Base-by-base conservation (phyloP, 2,329 filamentous ascomycete genomes). In the Lasiodiplodia sp. region DNA sequence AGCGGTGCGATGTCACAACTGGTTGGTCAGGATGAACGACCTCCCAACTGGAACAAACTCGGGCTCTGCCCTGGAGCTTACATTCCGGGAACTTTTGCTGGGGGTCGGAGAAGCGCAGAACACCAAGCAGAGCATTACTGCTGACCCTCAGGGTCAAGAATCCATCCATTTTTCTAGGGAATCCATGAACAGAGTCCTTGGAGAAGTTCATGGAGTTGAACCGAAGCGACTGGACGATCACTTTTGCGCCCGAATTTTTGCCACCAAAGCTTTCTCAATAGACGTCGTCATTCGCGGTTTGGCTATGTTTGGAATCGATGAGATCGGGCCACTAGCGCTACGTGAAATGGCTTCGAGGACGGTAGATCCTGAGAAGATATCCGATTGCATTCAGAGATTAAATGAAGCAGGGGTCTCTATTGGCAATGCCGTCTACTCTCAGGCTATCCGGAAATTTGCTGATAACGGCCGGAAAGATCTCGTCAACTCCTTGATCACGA, bases 191-290 rank as follows among this genome's bases (percentile, higher is more conserved):
- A 60, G 58, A 23, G 53, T 73, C 12, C 65, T 75, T 4, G 78
- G 78, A 14, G 75, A 79, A 23, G 76, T 76, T 4, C 78, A 80
- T 66, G 76, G 77, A 8, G 5, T 53, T 18, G 12, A 79, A 38
- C 79, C 80, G n/a, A 82, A 83, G 47, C 76, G 80, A 49, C 78
- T 85, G 57, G 77, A 80, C 74, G 92, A 96, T 77, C 80, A 83
- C 0, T 86, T 96, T 37, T 91, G 92, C 21, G 91, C 94, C n/a
- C 87, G 90, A 71, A 89, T 93, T 82, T 94, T 97, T 76, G 94
- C 94, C 11, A 91, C 89, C 1, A 90, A 85, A 68, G 91, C 92
- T 78, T 86, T 96, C 25, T 87, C 90, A 1, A 83, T 94, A 11
- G 89, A 94, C 68, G 87, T 91, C 71, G 88, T 93, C 31, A 88